Percentiles rank a stretch among this genome's conserved stretches.
These are phyloP conservation scores for Penicillium digitatum DNA, from an alignment of 2,329 filamentous ascomycete genomes.

Conservation along the genomic window DNA sequence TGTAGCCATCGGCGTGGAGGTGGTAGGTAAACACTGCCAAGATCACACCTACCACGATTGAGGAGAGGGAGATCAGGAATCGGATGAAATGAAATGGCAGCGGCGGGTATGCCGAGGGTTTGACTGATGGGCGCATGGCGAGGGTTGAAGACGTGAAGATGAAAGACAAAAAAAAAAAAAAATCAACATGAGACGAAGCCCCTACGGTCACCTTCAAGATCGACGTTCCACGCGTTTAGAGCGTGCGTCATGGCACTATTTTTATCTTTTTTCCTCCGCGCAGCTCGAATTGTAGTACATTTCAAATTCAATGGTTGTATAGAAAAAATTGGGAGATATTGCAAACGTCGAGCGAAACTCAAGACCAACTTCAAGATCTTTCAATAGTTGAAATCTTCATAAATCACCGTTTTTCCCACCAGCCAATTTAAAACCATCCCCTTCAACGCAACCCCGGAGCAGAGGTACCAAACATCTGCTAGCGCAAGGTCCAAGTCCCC, in stretches of 20 bases:
- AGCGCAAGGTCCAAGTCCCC: constrained; percentile 44
- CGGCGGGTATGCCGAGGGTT: constrained; percentile 40
- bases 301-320: neutral
- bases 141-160: constrained; percentile 2
- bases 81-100: constrained; percentile 42
- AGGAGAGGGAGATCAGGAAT: constrained; percentile 46
- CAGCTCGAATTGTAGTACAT: neutral
- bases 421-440: constrained; percentile 53
- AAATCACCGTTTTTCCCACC: constrained; percentile 40
- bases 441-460: constrained; percentile 52
- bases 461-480: constrained; percentile 56
- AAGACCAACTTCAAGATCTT: neutral
- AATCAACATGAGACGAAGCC: neutral
- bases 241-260: constrained; percentile 53
- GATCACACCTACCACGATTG: constrained; percentile 52
- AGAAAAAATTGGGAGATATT: neutral
- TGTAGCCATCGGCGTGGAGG: constrained; percentile 50
- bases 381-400: constrained; percentile 1
- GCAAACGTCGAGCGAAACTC: neutral
- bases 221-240: constrained; percentile 58
- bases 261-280: constrained; percentile 13
- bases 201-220: constrained; percentile 9
- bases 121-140: constrained; percentile 33
- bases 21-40: constrained; percentile 56
- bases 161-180: neutral